phyloP scores from a whole-genome alignment of 768 basidiomycete species.

The Tulasnella sp. region DNA sequence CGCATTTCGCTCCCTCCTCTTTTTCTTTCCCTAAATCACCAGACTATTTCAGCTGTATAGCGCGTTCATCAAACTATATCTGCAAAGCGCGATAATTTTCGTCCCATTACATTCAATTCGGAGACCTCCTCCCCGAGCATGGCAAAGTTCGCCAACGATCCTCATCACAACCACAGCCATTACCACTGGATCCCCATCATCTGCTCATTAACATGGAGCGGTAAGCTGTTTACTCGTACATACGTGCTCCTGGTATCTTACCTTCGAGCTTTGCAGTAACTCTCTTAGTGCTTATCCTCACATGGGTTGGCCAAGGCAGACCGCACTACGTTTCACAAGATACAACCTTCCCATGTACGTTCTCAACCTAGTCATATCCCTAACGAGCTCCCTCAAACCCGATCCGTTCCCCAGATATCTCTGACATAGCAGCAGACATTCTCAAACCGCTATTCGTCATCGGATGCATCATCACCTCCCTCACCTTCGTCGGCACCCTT shows the following conservation, averaged over 20 bases:
- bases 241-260: background rate
- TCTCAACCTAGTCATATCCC: no score
- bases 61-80: no score
- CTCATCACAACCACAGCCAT: background rate
- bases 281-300: constrained; percentile 56
- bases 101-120: no score
- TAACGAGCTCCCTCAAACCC: background rate
- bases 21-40: background rate
- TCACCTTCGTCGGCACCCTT: constrained; percentile 50
- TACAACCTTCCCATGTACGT: background rate
- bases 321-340: constrained; percentile 35
- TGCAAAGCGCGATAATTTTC: no score
- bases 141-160: background rate
- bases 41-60: no score
- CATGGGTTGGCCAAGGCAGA: constrained; percentile 55
- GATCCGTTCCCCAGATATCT: constrained; percentile 53
- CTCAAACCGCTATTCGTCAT: constrained; percentile 67
- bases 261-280: constrained; percentile 22
- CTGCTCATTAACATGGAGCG: background rate
- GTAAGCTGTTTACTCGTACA: background rate
- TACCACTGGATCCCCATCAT: background rate
- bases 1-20: background rate
- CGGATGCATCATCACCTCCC: constrained; percentile 50
- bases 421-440: constrained; percentile 60
- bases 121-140: no score